Conservation (phyloP, 2,329 filamentous ascomycete species). For the Colletotrichum cuscutae region DNA sequence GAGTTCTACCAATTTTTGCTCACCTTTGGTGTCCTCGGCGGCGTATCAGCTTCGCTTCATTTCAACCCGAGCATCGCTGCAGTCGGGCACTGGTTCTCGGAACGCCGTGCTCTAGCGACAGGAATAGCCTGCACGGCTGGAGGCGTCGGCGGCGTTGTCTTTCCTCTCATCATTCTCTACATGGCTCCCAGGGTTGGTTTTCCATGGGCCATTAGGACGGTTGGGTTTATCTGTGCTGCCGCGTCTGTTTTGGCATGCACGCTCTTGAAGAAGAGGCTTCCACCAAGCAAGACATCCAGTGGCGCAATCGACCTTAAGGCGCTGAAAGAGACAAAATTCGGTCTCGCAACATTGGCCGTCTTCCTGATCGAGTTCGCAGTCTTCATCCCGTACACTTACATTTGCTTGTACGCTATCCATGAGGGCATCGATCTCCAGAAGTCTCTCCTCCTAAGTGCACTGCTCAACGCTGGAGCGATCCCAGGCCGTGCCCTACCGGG, state of each 20-base stretch:
- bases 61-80: conserved; percentile 76
- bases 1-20: conserved; percentile 79
- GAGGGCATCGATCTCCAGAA: conserved; percentile 64
- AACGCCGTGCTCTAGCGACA: conserved; percentile 72
- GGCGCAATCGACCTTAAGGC: conserved; percentile 60
- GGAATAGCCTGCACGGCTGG: conserved; percentile 76
- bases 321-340: conserved; percentile 60
- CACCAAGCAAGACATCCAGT: conserved; percentile 55
- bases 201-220: conserved; percentile 43
- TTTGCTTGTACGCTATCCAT: conserved; percentile 70
- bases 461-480: conserved; percentile 76
- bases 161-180: conserved; percentile 48
- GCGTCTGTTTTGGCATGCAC: conserved; percentile 42
- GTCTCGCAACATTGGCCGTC: conserved; percentile 62
- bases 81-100: conserved; percentile 76
- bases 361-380: conserved; percentile 71
- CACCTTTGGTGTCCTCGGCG: conserved; percentile 74
- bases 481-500: conserved; percentile 76
- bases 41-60: conserved; percentile 72
- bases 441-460: conserved; percentile 74
- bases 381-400: conserved; percentile 75
- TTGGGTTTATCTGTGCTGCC: conserved; percentile 41
- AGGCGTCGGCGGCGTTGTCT: conserved; percentile 67
- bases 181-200: conserved; percentile 43
- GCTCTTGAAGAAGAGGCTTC: conserved; percentile 55